Conservation (phyloP, 169 alveolate species). For the Eimeria sp. region DNA sequence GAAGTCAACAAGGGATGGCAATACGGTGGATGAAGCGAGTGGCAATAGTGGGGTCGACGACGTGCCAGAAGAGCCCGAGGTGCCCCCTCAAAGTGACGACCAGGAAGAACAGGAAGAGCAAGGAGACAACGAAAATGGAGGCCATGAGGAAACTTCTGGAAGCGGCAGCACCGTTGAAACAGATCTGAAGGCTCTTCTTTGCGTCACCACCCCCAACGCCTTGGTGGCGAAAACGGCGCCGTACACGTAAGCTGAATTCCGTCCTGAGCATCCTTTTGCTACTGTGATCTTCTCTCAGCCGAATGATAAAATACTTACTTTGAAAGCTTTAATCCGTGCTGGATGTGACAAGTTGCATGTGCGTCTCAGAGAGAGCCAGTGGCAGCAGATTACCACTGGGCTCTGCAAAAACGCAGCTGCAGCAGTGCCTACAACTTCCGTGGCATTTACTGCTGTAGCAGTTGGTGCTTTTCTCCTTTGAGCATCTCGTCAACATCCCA, state of each 20-base stretch:
- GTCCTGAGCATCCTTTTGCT: background rate
- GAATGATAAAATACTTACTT: background rate
- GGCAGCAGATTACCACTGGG: background rate
- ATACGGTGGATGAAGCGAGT: no score
- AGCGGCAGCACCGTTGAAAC: no score
- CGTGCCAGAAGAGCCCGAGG: no score
- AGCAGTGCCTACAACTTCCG: background rate
- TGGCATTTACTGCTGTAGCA: background rate
- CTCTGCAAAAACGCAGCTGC: background rate
- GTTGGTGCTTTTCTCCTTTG: background rate
- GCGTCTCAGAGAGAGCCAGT: constrained; percentile 1
- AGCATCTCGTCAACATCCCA: background rate
- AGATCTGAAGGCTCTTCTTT: constrained; percentile 13
- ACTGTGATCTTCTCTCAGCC: background rate
- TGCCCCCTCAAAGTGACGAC: no score
- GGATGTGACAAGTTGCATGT: background rate
- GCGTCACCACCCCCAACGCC: background rate
- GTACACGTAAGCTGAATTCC: background rate
- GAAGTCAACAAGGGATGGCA: background rate
- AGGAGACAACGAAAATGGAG: background rate
- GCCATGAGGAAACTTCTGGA: no score
- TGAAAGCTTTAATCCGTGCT: no score
- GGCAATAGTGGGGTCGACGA: no score
- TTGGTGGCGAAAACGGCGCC: background rate
- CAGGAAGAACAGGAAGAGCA: background rate